Base-by-base conservation (phyloP, 2,329 filamentous ascomycete genomes). In the Apiospora sp. region DNA sequence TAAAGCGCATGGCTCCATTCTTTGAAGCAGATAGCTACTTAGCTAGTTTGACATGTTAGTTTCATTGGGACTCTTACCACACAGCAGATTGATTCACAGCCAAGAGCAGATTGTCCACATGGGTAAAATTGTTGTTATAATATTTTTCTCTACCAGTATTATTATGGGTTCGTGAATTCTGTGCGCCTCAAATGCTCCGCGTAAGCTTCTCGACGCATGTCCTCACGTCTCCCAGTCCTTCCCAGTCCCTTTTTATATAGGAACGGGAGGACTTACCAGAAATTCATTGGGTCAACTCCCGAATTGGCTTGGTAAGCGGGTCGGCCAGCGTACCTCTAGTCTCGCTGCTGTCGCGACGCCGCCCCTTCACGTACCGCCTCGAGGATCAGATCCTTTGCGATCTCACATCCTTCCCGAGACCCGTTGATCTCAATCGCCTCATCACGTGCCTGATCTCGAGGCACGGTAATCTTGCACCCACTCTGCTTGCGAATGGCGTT, bases 391-490 rank as follows among this genome's bases (percentile, higher is more conserved):
- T 97, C 92, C 85, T 93, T 95, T 69, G 96, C 96, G 82, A 93
- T 89, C 83, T 98, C 94, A 49, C 97, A 91, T 16, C 94, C 94
- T 22, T 94, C 93, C 79, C 89, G 90, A 71, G 88, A 89, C 51
- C 96, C 96, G 48, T 92, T 87, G 78, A 99, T 93, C 85, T 98
- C 94, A 81, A 99, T 98, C 4, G 96, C 94, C 83, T 98, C 95
- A 68, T 89, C 88, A 75, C 85, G 86, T 67, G 86, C 86, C 82
- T 97, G 93, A 79, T 94, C 92, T 76, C 94, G 92, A 30, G 96
- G 96, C 54, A 99, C 96, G 76, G 95, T 95, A 81, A 99, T 97
- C 84, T 93, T 95, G 84, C 95, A 98, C 71, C 93, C 94, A 70
- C 95, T 98, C 86, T 96, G 91, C 85, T 94, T 94, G 77, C 96